Base-by-base conservation (phyloP, 495 filamentous ascomycete species). In the Beverwykella pulmonaria region DNA sequence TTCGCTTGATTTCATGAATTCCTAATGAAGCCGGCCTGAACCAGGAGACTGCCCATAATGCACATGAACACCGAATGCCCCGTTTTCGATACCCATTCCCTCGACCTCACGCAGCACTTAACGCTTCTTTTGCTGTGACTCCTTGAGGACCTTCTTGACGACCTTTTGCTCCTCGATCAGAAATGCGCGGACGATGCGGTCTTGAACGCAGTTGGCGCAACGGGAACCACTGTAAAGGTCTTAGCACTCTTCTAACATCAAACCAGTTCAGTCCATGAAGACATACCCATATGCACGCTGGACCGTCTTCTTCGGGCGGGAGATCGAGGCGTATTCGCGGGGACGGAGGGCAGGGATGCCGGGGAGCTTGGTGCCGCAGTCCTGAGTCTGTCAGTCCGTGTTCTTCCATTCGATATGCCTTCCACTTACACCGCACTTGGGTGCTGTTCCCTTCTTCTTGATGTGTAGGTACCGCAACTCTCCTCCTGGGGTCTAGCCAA, bases 101-200 rank as follows among this genome's bases (percentile, higher is more conserved):
- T 15, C 60, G 7, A 46, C 26, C 12, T 14, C 9, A 41, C 3
- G 10, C 23, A 10, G 14, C 64, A 10, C 44, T 59, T 81, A 82
- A 50, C 82, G 85, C 82, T 90, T 90, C 90, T 95, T 96, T 79
- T 84, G 81, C 83, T 93, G 90, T 70, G 82, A 89, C 83, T 97
- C 92, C 87, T 95, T 93, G 80, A 96, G 87, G 74, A 98, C 94
- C 90, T 98, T 98, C 92, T 99, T 98, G 82, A 99, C 95, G 73
- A 99, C 97, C 92, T 98, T 98, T 85, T 99, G 94, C 87, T 99
- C 94, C 86, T 98, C 94, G 72, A 98, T 97, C 83, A 98, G 82
- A 64, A 71, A 98, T 49, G 94, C 95, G 69, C 95, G 90, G 61
- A 96, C 90, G 71, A 99, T 87, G 71, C 94, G 86, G 85, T 99